Base-by-base conservation (phyloP, 495 filamentous ascomycete genomes). In the Penicillium paxilli region DNA sequence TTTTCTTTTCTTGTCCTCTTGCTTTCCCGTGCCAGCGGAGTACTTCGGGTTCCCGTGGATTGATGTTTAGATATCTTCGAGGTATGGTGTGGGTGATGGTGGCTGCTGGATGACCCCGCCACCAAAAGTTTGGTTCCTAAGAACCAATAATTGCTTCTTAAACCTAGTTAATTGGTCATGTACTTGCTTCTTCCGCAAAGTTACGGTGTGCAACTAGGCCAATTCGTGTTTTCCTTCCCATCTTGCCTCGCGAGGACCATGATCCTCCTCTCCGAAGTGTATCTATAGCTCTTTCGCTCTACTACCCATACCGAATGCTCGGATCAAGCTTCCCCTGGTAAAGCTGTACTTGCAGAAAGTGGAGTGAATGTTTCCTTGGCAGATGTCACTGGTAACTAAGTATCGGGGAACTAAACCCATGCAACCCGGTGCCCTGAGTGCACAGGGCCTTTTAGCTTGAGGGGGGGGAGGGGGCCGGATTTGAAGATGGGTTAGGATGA, bases 171-270 rank as follows among this genome's bases (percentile, higher is more conserved):
- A 11, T 37, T n/a, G 1, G 21, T 14, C 26, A 24, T 4, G 0
- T 12, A n/a, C n/a, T 32, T 32, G 1, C 11, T 14, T 6, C 33
- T 25, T 53, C 49, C 26, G 40, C 22, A 40, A 45, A 60, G 44
- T 60, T 62, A 59, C 62, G 62, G 62, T 65, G 62, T 65, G 62
- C 56, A 53, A n/a, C n/a, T n/a, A n/a, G n/a, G n/a, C n/a, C 35
- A 57, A 56, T 61, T 19, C 21, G 21, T 23, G 20, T 2, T n/a
- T 14, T 32, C 14, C 30, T 32, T 32, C 30, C 30, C 35, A 40
- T 40, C 35, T 40, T 11, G n/a, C 35, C n/a, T 20, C 9, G 14
- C 8, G 35, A 1, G 35, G 8, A 9, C 17, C n/a, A 50, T 24
- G 14, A 37, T 28, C 21, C 52, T 45, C 37, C n/a, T n/a, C n/a